These are phyloP conservation scores for Eucalyptus cloeziana DNA, from an alignment of 345 rosid species.

Conservation along the genomic window DNA sequence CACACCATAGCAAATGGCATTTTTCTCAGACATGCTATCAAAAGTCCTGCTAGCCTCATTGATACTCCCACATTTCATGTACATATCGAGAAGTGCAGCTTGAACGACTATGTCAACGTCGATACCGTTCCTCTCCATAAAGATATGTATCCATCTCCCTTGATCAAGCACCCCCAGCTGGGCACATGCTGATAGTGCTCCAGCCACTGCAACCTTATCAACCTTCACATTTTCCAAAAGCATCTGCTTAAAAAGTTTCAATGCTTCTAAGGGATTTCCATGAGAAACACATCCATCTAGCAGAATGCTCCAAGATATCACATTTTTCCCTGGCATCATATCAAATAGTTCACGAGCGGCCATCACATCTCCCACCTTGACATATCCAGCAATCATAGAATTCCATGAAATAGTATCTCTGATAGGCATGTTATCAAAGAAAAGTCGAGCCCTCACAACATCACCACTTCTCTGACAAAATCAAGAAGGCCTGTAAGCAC, in stretches of 20 bases:
- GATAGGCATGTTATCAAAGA: conserved; percentile 22
- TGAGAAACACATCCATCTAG: conserved; percentile 17
- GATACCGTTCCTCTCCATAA: conserved; percentile 1
- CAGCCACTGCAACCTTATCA: conserved; percentile 6
- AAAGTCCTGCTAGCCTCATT: conserved; percentile 11
- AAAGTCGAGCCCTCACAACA: conserved; percentile 11
- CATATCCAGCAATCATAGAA: conserved; percentile 23
- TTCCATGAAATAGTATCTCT: conserved; percentile 35
- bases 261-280: conserved; percentile 17
- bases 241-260: conserved; percentile 20
- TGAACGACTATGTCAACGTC: conserved; percentile 9
- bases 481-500: neutral
- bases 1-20: conserved; percentile 12
- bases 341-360: conserved; percentile 20
- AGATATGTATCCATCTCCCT: conserved; percentile 26
- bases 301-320: conserved; percentile 34
- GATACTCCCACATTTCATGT: conserved; percentile 23
- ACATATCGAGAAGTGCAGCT: conserved; percentile 22
- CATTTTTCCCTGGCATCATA: conserved; percentile 16
- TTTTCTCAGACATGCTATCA: conserved; percentile 6
- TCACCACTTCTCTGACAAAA: conserved; percentile 2
- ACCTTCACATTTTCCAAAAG: conserved; percentile 5
- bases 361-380: conserved; percentile 16
- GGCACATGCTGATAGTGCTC: conserved; percentile 21
- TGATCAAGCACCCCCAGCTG: conserved; percentile 19